Base-by-base conservation (phyloP, 352 stramenopile species). In the Pythium oligandrum region DNA sequence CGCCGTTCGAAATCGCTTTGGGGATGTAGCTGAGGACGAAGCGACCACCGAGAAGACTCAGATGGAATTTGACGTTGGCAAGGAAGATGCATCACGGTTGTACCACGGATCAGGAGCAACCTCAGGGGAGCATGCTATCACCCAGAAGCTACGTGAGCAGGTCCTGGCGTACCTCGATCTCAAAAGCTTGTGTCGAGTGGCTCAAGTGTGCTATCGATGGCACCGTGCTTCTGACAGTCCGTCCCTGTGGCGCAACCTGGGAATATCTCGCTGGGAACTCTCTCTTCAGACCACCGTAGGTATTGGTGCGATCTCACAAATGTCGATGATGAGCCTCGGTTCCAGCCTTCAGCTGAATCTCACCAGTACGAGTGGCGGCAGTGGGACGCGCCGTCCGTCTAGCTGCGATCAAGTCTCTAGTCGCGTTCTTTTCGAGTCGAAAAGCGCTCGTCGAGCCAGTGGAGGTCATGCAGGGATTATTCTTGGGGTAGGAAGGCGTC, bases 191-290 rank as follows among this genome's bases (percentile, higher is more conserved):
- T 76, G 78, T 6, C 61, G 61, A 11, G 65, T 70, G 31, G 86
- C 77, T 2, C 78, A 88, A 59, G 65, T 79, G 3, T 78, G 71
- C 39, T 90, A 83, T 33, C 71, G 76, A n/a, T 92, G 82, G 82
- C 71, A 90, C 60, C 78, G 78, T 49, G 78, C 82, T 36, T 65
- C 77, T 4, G 82, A 90, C 43, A 85, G 55, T 32, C 63, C 78
- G 4, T 68, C 73, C 9, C 52, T 92, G 17, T 92, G 81, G 81
- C 69, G 65, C 40, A 67, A 63, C 8, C 66, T 92, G 7, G 78
- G 78, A 0, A 76, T 92, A 0, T 92, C 81, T 3, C 74, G 75
- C 0, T 92, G 81, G 81, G 74, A 81, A 34, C 57, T 89, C 38
- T 62, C 73, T 26, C 63, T 92, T 8, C 73, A 74, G 48, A 68